Conservation (phyloP, 2,329 filamentous ascomycete species). For the Knufia petricola region DNA sequence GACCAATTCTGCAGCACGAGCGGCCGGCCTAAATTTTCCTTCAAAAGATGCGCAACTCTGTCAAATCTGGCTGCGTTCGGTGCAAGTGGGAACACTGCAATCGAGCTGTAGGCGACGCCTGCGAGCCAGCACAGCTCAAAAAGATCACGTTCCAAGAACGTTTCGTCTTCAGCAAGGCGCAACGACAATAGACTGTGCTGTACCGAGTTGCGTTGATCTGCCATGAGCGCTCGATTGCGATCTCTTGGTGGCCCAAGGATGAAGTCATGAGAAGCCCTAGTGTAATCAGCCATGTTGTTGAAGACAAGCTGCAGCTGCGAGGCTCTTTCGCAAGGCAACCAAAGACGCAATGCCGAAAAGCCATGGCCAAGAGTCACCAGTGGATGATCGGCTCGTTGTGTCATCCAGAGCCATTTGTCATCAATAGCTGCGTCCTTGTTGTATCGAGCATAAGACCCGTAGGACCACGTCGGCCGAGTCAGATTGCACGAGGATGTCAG, state of each 20-base stretch:
- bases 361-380: slow-evolving; percentile 20
- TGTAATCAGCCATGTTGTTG: slow-evolving; percentile 27
- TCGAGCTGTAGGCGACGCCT: slow-evolving; percentile 29
- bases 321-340: slow-evolving; percentile 12
- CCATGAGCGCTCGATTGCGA: slow-evolving; percentile 23
- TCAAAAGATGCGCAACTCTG: slow-evolving; percentile 24
- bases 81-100: slow-evolving; percentile 33
- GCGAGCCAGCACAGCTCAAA: slow-evolving; percentile 31
- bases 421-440: slow-evolving; percentile 4
- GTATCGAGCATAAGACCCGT: neutral
- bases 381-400: slow-evolving; percentile 25
- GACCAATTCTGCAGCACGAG: slow-evolving; percentile 24
- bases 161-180: slow-evolving; percentile 22
- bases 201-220: slow-evolving; percentile 32
- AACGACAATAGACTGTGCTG: slow-evolving; percentile 30
- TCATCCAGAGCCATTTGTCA: slow-evolving; percentile 14
- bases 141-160: slow-evolving; percentile 19
- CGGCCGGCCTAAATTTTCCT: slow-evolving; percentile 22
- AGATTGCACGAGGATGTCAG: neutral
- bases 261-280: slow-evolving; percentile 24
- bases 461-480: neutral
- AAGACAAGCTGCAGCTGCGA: slow-evolving; percentile 26
- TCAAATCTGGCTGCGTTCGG: slow-evolving; percentile 30
- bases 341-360: slow-evolving; percentile 18
- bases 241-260: slow-evolving; percentile 14